Evolutionary conservation across 2,329 filamentous ascomycete species (phyloP).

Genomic region (Rhinocladiella mackenziei): DNA sequence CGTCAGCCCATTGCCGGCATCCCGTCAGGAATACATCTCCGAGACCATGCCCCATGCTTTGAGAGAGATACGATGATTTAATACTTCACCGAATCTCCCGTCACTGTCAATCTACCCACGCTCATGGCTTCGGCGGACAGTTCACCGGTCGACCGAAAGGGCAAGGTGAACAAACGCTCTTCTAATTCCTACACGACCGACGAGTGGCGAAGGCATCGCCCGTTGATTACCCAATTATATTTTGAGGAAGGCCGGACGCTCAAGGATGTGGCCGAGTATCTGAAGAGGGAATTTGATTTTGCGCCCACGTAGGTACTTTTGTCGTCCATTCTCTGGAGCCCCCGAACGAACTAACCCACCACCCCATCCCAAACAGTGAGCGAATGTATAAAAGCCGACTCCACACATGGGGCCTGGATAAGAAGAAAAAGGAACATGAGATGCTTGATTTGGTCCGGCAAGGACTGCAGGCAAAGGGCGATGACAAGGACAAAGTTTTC

Average conservation of each 20-base stretch:
- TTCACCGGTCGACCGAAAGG: constrained; percentile 18
- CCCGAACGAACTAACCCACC: constrained; percentile 1
- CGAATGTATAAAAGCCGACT: constrained; percentile 31
- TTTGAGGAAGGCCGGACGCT: constrained; percentile 30
- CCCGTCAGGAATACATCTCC: no score
- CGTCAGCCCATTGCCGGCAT: no score
- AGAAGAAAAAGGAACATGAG: constrained; percentile 32
- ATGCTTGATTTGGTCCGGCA: constrained; percentile 31
- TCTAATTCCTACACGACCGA: constrained; percentile 30
- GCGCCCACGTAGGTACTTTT: constrained; percentile 27
- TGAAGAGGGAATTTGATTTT: constrained; percentile 29
- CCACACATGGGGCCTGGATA: constrained; percentile 28
- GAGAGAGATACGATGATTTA: no score
- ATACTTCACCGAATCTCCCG: no score
- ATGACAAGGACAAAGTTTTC: constrained; percentile 30
- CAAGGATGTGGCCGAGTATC: constrained; percentile 29
- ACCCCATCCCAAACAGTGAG: constrained; percentile 21
- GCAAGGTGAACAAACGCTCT: constrained; percentile 26
- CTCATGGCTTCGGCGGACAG: constrained; percentile 20
- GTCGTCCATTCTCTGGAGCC: neutral
- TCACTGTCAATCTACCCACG: no score
- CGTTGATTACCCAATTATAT: constrained; percentile 28
- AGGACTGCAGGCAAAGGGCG: constrained; percentile 27
- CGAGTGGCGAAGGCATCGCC: constrained; percentile 29
- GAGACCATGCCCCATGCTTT: no score